Conservation (phyloP, 352 stramenopile genomes). For the Globisporangium spinosum region DNA sequence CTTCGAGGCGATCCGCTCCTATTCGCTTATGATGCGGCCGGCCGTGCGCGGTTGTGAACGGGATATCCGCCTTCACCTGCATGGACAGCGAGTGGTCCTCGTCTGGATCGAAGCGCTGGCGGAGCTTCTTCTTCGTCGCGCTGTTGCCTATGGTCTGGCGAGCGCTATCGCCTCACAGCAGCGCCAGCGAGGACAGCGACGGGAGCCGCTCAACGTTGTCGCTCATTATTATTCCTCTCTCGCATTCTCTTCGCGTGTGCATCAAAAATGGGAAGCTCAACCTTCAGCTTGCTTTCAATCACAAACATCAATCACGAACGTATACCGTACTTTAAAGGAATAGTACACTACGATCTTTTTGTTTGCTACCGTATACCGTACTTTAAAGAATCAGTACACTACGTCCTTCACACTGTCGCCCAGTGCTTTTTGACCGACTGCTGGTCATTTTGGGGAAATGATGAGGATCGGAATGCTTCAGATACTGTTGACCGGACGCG, state of each 20-base stretch:
- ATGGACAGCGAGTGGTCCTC: neutral
- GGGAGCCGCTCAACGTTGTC: neutral
- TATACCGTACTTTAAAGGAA: too few relatives aligned
- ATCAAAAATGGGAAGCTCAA: too few relatives aligned
- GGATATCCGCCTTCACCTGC: neutral
- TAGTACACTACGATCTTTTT: too few relatives aligned
- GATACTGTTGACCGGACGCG: conserved; percentile 19
- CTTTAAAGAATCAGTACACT: neutral
- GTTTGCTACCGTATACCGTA: neutral
- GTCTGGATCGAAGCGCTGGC: neutral
- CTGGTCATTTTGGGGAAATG: neutral
- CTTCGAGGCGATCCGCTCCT: neutral
- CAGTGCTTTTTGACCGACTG: neutral
- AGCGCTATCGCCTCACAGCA: neutral
- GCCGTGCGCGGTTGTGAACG: neutral
- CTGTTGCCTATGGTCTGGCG: too few relatives aligned
- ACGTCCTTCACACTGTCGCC: neutral
- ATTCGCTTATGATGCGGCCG: neutral
- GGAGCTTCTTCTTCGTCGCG: neutral
- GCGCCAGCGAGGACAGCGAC: neutral
- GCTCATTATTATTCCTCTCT: neutral
- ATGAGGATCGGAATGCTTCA: conserved; percentile 11
- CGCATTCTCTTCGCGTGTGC: neutral
- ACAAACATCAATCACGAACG: too few relatives aligned
- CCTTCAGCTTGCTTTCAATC: too few relatives aligned